Evolutionary conservation across 78 protist species (phyloP).

Genomic region (Andalucia godoyi): DNA sequence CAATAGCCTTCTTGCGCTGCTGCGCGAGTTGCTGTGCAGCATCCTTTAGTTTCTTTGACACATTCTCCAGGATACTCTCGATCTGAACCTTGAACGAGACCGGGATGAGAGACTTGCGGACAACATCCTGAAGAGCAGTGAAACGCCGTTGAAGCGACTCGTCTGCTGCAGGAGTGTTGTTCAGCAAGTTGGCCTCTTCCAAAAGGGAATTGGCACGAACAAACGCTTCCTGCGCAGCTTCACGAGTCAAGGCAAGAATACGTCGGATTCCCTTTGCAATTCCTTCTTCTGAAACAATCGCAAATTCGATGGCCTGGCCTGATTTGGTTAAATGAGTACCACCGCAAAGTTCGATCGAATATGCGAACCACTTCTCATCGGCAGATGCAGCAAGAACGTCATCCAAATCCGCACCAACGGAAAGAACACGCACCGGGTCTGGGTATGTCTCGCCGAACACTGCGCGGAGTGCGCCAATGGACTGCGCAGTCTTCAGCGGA

Average conservation of each 20-base stretch:
- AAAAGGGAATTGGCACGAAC: too few species aligned
- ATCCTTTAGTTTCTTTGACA: too few species aligned
- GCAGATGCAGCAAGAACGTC: slow-evolving; percentile 48
- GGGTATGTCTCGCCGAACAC: slow-evolving; percentile 91
- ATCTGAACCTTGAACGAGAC: too few species aligned
- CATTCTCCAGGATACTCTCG: too few species aligned
- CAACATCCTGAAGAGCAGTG: too few species aligned
- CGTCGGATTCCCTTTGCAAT: slow-evolving; percentile 80
- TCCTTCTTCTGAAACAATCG: slow-evolving; percentile 69
- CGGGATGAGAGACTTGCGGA: too few species aligned
- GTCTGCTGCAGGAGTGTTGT: too few species aligned
- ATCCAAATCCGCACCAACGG: slow-evolving; percentile 57
- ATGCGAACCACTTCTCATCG: slow-evolving; percentile 31
- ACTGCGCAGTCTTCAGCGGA: slow-evolving; percentile 56
- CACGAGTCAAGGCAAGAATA: slow-evolving; percentile 64
- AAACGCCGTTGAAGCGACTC: too few species aligned
- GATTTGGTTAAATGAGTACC: slow-evolving; percentile 72
- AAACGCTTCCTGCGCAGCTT: slow-evolving; percentile 31
- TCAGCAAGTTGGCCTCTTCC: too few species aligned
- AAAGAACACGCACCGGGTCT: slow-evolving; percentile 84
- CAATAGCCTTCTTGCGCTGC: too few species aligned
- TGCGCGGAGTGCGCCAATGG: slow-evolving; percentile 68
- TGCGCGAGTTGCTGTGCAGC: too few species aligned
- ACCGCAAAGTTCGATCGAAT: slow-evolving; percentile 82
- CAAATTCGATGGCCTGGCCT: slow-evolving; percentile 46